A percentile compares a stretch with the other conserved stretches of the same genome.
phyloP scores from a whole-genome alignment of 1,284 basidiomycete species.

The Moesziomyces aphidis region DNA sequence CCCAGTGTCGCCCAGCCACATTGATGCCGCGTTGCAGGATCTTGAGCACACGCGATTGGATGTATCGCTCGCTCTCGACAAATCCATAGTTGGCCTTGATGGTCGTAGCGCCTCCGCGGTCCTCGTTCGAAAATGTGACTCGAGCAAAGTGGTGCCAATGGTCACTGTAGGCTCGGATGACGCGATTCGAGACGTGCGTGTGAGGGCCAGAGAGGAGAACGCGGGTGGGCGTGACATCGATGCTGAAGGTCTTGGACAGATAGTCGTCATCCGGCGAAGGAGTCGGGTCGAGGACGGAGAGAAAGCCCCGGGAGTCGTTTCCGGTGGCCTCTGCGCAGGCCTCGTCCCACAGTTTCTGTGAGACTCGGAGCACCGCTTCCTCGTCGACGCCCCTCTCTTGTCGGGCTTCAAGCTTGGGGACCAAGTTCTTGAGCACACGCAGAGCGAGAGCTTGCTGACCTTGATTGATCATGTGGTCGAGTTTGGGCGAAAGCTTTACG shows the following conservation, averaged over 20 bases:
- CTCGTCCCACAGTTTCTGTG: conserved; percentile 12
- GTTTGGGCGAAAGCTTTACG: background rate
- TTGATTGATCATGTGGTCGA: conserved; percentile 7
- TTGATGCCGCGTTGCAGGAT: conserved; percentile 23
- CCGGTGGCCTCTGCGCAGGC: conserved; percentile 9
- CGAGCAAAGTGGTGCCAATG: conserved; percentile 41
- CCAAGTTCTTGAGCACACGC: conserved; percentile 12
- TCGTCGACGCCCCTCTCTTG: conserved; percentile 17
- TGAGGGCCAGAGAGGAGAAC: conserved; percentile 29
- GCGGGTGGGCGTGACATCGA: conserved; percentile 30
- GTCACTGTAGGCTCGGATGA: conserved; percentile 15
- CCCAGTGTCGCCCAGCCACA: conserved; percentile 28
- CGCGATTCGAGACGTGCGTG: conserved; percentile 40
- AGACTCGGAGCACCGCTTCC: conserved; percentile 7
- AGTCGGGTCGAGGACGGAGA: background rate
- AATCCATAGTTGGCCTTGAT: conserved; percentile 27
- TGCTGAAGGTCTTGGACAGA: conserved; percentile 16
- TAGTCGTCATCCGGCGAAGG: conserved; percentile 8
- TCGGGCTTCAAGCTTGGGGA: conserved; percentile 25
- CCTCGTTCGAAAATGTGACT: conserved; percentile 30
- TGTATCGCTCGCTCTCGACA: conserved; percentile 17
- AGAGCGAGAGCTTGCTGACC: conserved; percentile 12
- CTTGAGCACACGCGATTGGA: conserved; percentile 15
- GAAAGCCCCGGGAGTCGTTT: background rate
- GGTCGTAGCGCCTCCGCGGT: conserved; percentile 23